Evolutionary conservation across 148 eudicot genomes (phyloP).

Genomic region (Rhododendron kiyosumense): DNA sequence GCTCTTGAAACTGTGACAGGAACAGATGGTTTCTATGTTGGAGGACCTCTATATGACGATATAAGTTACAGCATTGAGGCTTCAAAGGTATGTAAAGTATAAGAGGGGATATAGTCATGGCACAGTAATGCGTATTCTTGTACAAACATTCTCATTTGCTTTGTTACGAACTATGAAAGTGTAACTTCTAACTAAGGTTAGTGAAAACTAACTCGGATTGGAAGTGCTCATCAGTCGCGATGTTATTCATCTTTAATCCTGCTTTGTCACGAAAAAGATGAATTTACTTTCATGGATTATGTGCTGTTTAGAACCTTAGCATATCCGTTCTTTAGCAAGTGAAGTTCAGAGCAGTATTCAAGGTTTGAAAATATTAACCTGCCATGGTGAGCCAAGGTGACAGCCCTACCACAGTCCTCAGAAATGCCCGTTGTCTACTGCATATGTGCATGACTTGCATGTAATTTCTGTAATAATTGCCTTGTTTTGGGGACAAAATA

Average conservation of each 20-base stretch:
- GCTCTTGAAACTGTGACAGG: conserved; percentile 72
- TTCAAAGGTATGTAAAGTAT: conserved; percentile 60
- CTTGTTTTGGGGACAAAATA: not conserved
- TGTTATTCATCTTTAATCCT: not conserved
- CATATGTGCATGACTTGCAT: not conserved
- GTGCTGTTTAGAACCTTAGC: not conserved
- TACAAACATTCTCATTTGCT: not conserved
- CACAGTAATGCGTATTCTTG: not conserved
- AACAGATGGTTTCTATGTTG: conserved; percentile 64
- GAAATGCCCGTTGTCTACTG: not conserved
- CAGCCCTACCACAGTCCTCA: not conserved
- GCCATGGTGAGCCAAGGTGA: not conserved
- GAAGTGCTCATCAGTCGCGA: too few relatives aligned
- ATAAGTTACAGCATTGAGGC: conserved; percentile 75
- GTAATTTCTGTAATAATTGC: not conserved
- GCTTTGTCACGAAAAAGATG: not conserved
- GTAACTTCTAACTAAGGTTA: too few relatives aligned
- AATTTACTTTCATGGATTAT: not conserved
- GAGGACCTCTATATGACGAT: conserved; percentile 92
- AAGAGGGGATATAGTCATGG: not conserved
- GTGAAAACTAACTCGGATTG: too few relatives aligned
- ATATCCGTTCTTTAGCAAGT: not conserved
- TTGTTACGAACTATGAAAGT: not conserved
- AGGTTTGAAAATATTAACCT: not conserved
- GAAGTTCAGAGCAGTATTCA: not conserved